Base-by-base conservation (phyloP, 495 filamentous ascomycete genomes). In the Lasiosphaeriaceae sp. region DNA sequence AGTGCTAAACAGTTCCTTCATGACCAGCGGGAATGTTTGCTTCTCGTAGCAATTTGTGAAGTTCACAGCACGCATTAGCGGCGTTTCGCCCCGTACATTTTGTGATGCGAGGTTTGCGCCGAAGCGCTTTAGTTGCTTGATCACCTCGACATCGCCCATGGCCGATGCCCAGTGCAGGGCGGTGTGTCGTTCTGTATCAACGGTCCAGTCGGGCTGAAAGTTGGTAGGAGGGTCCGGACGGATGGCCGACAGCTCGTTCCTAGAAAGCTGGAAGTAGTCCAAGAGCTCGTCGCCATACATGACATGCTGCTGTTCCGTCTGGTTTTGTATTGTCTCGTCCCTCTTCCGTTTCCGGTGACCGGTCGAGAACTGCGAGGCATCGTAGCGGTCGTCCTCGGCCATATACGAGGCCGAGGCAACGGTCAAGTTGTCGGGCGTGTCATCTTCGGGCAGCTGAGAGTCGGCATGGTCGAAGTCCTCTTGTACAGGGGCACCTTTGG, bases 31-130 rank as follows among this genome's bases (percentile, higher is more conserved):
- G 70, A 97, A 96, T 1, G 89, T 91, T 51, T 87, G 78, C 69
- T 90, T 94, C 63, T 97, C 93, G 69, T 87, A 91, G 64, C 93
- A 95, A 68, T 98, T 98, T 35, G 92, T 97, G 65, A 97, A 98
- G 54, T 92, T 77, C 26, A 97, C 92, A 16, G 88, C 87, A n/a
- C 92, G 86, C 79, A 97, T 96, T 46, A 98, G 80, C 0, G 95
- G 92, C 0, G 95, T 97, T 71, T 97, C 94, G 52, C 92, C 92
- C 48, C 89, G 86, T 19, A 83, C 74, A 44, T 92, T 93, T 47
- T 84, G 76, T 7, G 81, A 78, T 29, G 82, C 82, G 14, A 86
- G 71, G 52, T 83, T 82, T 11, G 92, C 92, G 34, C 86, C 84
- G 51, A 89, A 88, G 12, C 81, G 80, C 56, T 93, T 85, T 3